Percentiles rank a stretch among this genome's conserved stretches.
phyloP scores from a whole-genome alignment of 108 stramenopile genomes.

The Nannochloropsis granulata region DNA sequence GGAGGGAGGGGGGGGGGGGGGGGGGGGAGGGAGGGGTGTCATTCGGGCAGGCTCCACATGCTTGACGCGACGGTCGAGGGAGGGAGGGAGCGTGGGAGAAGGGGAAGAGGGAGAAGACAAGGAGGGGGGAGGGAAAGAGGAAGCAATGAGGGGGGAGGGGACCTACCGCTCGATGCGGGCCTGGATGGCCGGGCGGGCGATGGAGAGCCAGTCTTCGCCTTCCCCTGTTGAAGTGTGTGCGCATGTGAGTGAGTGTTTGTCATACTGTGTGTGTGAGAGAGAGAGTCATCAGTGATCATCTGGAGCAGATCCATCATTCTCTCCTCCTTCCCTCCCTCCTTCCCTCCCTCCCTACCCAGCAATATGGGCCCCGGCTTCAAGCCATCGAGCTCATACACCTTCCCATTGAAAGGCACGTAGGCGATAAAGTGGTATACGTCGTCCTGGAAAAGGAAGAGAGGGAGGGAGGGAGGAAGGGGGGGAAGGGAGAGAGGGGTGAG shows the following conservation, averaged over 20 bases:
- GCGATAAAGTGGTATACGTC: conserved; percentile 93
- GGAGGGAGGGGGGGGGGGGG: background rate
- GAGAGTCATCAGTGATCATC: no score
- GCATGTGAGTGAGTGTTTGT: background rate
- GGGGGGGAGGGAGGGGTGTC: background rate
- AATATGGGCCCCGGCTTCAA: conserved; percentile 65
- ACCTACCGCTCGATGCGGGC: conserved; percentile 27
- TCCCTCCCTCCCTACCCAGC: conserved; percentile 40
- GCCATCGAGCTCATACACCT: conserved; percentile 87
- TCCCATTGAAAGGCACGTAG: conserved; percentile 57
- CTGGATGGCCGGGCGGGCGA: conserved; percentile 31
- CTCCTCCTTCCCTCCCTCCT: background rate
- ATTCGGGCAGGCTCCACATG: background rate
- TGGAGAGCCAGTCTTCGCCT: conserved; percentile 6
- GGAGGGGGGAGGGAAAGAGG: conserved; percentile 44
- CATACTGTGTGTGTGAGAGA: background rate
- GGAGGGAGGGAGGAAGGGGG: background rate
- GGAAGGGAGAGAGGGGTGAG: background rate
- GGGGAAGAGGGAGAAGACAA: conserved; percentile 86
- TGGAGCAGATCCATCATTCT: background rate
- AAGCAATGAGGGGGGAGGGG: background rate
- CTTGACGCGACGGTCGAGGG: no score
- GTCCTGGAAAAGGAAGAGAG: conserved; percentile 29
- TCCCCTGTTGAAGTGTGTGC: background rate
- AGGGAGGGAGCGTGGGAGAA: conserved; percentile 27